These are phyloP conservation scores for Lipomyces yamanashiensis DNA, from an alignment of 805 yeast genomes.

Conservation along the genomic window DNA sequence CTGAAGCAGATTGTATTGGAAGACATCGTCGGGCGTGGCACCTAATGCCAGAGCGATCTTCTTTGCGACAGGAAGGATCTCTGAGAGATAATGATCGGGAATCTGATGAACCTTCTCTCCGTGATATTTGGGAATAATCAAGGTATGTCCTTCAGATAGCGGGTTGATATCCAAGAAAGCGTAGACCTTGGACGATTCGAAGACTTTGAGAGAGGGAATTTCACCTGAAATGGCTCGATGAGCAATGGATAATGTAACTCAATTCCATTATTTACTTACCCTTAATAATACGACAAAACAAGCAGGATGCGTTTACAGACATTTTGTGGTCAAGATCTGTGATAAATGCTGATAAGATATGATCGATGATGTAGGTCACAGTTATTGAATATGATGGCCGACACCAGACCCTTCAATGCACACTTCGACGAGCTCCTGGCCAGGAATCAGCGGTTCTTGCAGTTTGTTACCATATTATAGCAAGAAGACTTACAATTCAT, in stretches of 20 bases:
- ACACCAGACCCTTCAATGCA: not conserved
- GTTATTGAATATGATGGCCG: not conserved
- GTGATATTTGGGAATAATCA: constrained; percentile 72
- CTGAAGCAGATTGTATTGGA: constrained; percentile 82
- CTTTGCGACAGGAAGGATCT: constrained; percentile 85
- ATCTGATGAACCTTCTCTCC: constrained; percentile 91
- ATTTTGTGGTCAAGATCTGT: constrained; percentile 1
- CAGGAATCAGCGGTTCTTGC: not conserved
- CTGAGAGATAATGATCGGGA: constrained; percentile 89
- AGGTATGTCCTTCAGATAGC: constrained; percentile 24
- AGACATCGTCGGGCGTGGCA: constrained; percentile 53
- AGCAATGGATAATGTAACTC: not conserved
- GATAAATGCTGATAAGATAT: not conserved
- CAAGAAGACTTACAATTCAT: no score
- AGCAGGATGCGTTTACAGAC: constrained; percentile 20
- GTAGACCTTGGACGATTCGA: constrained; percentile 77
- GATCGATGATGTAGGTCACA: not conserved
- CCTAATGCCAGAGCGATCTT: constrained; percentile 76
- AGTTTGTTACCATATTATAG: not conserved
- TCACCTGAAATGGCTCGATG: constrained; percentile 60
- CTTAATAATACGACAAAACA: constrained; percentile 20
- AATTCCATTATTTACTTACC: constrained; percentile 1
- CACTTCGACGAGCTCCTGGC: no score
- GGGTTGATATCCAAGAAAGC: constrained; percentile 84
- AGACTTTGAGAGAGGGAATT: constrained; percentile 87